These are phyloP conservation scores for Hemileia vastatrix DNA, from an alignment of 1,284 basidiomycete genomes.

Conservation along the genomic window DNA sequence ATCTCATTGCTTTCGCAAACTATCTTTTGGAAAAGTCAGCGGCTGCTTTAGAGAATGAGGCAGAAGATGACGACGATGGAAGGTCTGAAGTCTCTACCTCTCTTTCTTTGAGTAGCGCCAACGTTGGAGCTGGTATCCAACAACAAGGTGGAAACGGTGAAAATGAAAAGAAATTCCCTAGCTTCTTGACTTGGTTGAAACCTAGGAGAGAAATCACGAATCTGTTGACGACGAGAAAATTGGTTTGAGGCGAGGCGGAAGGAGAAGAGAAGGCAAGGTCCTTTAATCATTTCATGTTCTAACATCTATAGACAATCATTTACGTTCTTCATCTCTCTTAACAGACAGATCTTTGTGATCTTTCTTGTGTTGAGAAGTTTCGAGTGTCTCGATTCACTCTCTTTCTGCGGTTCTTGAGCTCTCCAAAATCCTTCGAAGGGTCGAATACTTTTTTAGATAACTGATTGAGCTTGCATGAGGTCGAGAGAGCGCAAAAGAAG, in stretches of 20 bases:
- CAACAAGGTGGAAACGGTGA: not conserved
- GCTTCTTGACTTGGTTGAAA: constrained; percentile 38
- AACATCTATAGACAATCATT: no score
- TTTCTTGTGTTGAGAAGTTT: no score
- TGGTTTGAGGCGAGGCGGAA: not conserved
- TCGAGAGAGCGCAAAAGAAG: no score
- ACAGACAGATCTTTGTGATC: no score
- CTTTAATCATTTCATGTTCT: no score
- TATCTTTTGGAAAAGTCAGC: constrained; percentile 68
- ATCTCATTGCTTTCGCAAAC: constrained; percentile 86
- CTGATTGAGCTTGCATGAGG: no score
- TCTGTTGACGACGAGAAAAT: not conserved
- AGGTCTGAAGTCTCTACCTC: constrained; percentile 1
- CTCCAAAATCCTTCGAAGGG: no score
- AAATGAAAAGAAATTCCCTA: constrained; percentile 30
- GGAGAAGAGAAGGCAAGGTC: no score
- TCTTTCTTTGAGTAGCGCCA: not conserved
- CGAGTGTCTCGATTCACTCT: no score
- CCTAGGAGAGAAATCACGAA: constrained; percentile 34
- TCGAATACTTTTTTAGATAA: no score
- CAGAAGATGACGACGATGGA: constrained; percentile 49
- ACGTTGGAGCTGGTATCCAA: constrained; percentile 2
- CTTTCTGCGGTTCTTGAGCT: no score
- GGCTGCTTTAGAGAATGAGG: constrained; percentile 37
- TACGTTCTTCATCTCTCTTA: no score